Conservation (phyloP, 2,329 filamentous ascomycete genomes). For the Canariomyces notabilis region DNA sequence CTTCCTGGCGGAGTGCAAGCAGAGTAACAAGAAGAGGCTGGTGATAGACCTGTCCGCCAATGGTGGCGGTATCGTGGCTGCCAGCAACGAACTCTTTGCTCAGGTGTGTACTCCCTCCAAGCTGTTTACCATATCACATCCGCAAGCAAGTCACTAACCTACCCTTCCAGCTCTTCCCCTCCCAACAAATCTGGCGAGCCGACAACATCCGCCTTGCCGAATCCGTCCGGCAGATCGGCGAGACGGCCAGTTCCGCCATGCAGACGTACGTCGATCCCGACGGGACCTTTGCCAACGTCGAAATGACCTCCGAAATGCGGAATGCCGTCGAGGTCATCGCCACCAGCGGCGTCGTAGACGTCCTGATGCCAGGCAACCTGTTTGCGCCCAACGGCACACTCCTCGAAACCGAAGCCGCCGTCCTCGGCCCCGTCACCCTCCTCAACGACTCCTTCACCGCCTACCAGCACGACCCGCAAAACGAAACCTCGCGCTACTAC, state of each 20-base stretch:
- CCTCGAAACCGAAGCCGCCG: conserved; percentile 29
- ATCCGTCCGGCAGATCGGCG: conserved; percentile 40
- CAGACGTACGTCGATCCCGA: not conserved
- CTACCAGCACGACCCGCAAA: conserved; percentile 39
- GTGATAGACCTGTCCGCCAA: conserved; percentile 61
- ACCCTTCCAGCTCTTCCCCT: conserved; percentile 44
- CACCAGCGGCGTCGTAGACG: conserved; percentile 30
- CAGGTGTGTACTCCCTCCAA: conserved; percentile 19
- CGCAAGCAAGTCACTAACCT: not conserved
- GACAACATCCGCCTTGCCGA: conserved; percentile 48
- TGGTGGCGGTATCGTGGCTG: conserved; percentile 47
- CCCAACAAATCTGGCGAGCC: conserved; percentile 43
- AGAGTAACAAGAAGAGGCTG: conserved; percentile 50
- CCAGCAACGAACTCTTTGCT: conserved; percentile 45
- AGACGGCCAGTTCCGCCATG: conserved; percentile 26
- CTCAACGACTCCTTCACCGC: conserved; percentile 46
- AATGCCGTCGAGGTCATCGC: conserved; percentile 27
- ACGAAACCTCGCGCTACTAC: conserved; percentile 31
- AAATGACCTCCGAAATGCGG: conserved; percentile 24
- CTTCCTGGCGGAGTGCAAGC: conserved; percentile 43
- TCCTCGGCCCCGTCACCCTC: conserved; percentile 32
- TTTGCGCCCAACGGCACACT: conserved; percentile 36
- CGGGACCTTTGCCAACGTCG: too few relatives aligned
- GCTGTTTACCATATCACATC: not conserved
- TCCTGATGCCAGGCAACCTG: conserved; percentile 43